These are phyloP conservation scores for Pythium coloratum DNA, from an alignment of 352 stramenopile species.

Conservation along the genomic window DNA sequence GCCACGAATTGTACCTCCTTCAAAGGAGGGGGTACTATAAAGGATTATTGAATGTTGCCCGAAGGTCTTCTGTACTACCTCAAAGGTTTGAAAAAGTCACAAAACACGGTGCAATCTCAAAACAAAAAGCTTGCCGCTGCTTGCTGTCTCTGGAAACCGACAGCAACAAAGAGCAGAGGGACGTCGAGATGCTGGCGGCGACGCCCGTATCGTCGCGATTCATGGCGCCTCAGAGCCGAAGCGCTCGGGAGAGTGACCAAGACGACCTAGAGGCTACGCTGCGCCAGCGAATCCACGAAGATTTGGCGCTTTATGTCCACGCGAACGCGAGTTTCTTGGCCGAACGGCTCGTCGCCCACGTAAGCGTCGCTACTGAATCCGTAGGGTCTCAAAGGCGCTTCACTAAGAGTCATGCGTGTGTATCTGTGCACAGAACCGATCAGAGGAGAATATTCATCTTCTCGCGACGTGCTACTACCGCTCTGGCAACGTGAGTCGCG, in stretches of 20 bases:
- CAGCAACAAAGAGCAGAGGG: background rate
- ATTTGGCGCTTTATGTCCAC: slow-evolving; percentile 54
- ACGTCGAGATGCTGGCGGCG: slow-evolving; percentile 15
- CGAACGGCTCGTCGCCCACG: slow-evolving; percentile 78
- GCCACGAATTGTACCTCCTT: background rate
- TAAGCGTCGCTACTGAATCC: slow-evolving; percentile 25
- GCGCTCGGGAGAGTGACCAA: background rate
- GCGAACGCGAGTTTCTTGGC: slow-evolving; percentile 79
- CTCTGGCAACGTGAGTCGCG: slow-evolving; percentile 47
- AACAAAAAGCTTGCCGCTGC: slow-evolving; percentile 1
- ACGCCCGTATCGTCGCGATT: slow-evolving; percentile 19
- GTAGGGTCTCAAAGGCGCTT: background rate
- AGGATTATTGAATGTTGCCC: slow-evolving; percentile 1
- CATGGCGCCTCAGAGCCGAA: slow-evolving; percentile 2
- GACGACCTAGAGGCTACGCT: slow-evolving; percentile 54
- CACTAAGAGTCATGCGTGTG: slow-evolving; percentile 8
- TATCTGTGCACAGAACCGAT: slow-evolving; percentile 40
- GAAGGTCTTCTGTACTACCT: slow-evolving; percentile 27
- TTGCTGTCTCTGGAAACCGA: background rate
- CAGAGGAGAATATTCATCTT: slow-evolving; percentile 54
- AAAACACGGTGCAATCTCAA: slow-evolving; percentile 9
- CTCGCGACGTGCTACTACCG: slow-evolving; percentile 72
- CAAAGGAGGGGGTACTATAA: background rate
- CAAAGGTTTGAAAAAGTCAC: slow-evolving; percentile 10
- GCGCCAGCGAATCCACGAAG: slow-evolving; percentile 46